phyloP scores from a whole-genome alignment of 352 stramenopile species.

The Pythium phragmiticola region DNA sequence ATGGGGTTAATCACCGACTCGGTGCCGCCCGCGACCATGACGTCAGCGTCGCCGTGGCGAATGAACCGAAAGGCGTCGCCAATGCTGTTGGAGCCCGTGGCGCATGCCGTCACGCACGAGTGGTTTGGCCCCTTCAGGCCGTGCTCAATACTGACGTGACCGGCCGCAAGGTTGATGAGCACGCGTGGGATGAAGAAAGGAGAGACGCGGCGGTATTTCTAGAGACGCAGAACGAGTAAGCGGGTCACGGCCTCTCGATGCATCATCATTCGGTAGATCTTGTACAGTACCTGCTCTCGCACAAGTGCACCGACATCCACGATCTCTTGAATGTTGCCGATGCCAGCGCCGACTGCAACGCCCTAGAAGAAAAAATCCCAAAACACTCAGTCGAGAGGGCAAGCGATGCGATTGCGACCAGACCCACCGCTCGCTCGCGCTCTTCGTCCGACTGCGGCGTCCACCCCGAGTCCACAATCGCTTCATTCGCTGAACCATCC shows the following conservation, averaged over 20 bases:
- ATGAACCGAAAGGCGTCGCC: conserved; percentile 93
- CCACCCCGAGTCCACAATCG: conserved; percentile 77
- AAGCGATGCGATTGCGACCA: neutral
- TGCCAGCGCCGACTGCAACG: conserved; percentile 83
- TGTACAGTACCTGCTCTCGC: conserved; percentile 47
- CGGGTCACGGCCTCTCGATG: neutral
- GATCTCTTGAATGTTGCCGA: conserved; percentile 86
- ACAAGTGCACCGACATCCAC: conserved; percentile 71
- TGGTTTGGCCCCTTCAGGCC: conserved; percentile 95
- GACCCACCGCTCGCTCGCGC: conserved; percentile 54
- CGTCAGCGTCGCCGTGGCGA: conserved; percentile 85
- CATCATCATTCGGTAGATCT: too few relatives aligned
- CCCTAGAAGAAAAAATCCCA: conserved; percentile 34
- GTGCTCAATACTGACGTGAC: conserved; percentile 90
- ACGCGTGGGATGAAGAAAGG: conserved; percentile 94
- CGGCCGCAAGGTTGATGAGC: conserved; percentile 92
- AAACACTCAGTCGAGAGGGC: neutral
- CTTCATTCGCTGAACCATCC: conserved; percentile 56
- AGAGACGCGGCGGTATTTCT: conserved; percentile 89
- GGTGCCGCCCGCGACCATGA: conserved; percentile 96
- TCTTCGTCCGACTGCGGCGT: conserved; percentile 59
- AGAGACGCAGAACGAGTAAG: neutral
- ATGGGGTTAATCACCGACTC: conserved; percentile 95
- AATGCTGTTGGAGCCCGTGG: conserved; percentile 96
- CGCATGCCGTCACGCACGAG: conserved; percentile 95